Base-by-base conservation (phyloP, 2,329 filamentous ascomycete genomes). In the Harringtonia lauricola region DNA sequence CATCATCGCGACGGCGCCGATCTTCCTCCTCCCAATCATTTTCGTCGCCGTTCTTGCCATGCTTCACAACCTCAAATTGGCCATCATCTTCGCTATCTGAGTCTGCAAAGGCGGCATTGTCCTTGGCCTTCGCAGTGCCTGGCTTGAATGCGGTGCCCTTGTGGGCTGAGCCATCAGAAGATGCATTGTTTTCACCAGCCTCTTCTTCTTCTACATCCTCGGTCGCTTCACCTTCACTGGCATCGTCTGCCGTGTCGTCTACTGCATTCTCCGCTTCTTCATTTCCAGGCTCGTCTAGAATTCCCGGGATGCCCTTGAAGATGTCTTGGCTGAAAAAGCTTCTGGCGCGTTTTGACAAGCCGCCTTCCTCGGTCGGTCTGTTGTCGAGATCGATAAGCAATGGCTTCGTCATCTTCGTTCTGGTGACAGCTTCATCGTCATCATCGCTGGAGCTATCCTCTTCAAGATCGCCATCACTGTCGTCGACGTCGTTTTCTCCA, bases 311-410 rank as follows among this genome's bases (percentile, higher is more conserved):
- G 33, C 80, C 86, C 52, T 89, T 81, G 69, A 98, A 98, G 34
- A 98, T 83, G 52, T 95, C 89, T 59, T 95, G 90, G 54, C 85
- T 83, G 61, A 98, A 98, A 66, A 98, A 98, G 48, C 83, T 75
- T 10, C 82, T 76, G 9, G 92, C 92, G 50, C 87, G 78, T 60
- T 81, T 89, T 3, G 88, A 94, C n/a, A 96, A 69, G 12, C 76
- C 80, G 24, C 67, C 68, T 8, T 65, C 61, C 13, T 70, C 67
- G 31, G 66, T 64, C 5, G 63, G 64, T 8, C 69, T 65, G 43
- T 65, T 66, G 51, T 80, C 71, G 22, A 89, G 67, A 48, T 83
- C 79, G 2, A 76, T 81, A 38, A 83, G 62, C 5, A 85, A 64
- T 6, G 63, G 60, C 51, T 70, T 67, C 31, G 35, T 31, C 21